Percentiles rank a stretch among this genome's conserved stretches.
Evolutionary conservation across 2,329 filamentous ascomycete species (phyloP).

Genomic region (Ceratocystis cubensis): DNA sequence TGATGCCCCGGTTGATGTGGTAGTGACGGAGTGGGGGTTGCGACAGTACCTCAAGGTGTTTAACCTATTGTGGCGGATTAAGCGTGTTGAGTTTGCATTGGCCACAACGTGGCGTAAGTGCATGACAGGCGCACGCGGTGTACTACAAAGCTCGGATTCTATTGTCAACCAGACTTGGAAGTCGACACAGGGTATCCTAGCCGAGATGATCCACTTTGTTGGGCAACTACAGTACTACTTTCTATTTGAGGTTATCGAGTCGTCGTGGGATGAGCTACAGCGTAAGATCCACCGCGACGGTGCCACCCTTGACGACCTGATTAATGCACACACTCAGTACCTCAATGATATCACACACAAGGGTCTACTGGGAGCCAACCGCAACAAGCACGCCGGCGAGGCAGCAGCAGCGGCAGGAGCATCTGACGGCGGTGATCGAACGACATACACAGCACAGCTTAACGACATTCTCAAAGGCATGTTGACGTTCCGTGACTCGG

Average conservation of each 20-base stretch:
- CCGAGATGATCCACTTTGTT: slow-evolving; percentile 98
- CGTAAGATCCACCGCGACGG: slow-evolving; percentile 69
- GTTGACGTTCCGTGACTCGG: slow-evolving; percentile 83
- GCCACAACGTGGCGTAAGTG: slow-evolving; percentile 84
- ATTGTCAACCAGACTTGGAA: slow-evolving; percentile 76
- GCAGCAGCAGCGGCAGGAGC: slow-evolving; percentile 31
- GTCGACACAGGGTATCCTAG: slow-evolving; percentile 70
- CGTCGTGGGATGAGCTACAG: slow-evolving; percentile 85
- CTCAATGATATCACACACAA: slow-evolving; percentile 93
- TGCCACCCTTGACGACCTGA: slow-evolving; percentile 88
- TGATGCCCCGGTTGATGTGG: slow-evolving; percentile 88
- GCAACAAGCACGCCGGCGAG: slow-evolving; percentile 30
- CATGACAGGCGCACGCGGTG: slow-evolving; percentile 89
- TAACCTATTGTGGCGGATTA: slow-evolving; percentile 97
- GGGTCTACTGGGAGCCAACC: slow-evolving; percentile 69
- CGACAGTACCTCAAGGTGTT: slow-evolving; percentile 98
- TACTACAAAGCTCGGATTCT: slow-evolving; percentile 60
- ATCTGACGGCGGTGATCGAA: slow-evolving; percentile 49
- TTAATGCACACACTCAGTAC: slow-evolving; percentile 80
- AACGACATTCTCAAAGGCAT: slow-evolving; percentile 88
- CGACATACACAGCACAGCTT: slow-evolving; percentile 77
- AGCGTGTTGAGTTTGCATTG: slow-evolving; percentile 90
- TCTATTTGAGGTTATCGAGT: slow-evolving; percentile 94
- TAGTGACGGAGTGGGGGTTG: slow-evolving; percentile 89
- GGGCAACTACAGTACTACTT: slow-evolving; percentile 98